Evolutionary conservation across 495 filamentous ascomycete genomes (phyloP).

Genomic region (Aspergillus incahuasiensis): DNA sequence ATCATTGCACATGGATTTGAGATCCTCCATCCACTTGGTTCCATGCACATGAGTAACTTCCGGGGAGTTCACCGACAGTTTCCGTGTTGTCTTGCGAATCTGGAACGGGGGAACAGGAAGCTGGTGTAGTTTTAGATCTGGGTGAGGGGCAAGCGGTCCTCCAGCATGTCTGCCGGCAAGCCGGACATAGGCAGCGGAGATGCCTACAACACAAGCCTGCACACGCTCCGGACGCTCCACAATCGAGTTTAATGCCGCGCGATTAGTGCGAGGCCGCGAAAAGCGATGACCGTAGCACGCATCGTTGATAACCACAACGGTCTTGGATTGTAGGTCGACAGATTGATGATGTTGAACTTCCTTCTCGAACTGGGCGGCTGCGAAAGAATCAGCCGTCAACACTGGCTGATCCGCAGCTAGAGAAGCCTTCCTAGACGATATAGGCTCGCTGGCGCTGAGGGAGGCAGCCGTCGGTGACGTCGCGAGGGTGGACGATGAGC

Average conservation of each 20-base stretch:
- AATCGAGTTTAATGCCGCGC: conserved; percentile 62
- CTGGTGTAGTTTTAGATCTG: conserved; percentile 41
- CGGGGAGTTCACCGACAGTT: conserved; percentile 58
- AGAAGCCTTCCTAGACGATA: conserved; percentile 21
- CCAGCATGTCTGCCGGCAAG: conserved; percentile 77
- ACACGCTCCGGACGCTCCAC: conserved; percentile 92
- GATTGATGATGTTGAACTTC: conserved; percentile 63
- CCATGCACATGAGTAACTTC: conserved; percentile 83
- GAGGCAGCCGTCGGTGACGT: conserved; percentile 32
- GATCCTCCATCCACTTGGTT: conserved; percentile 82
- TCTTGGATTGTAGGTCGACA: conserved; percentile 52
- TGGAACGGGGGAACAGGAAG: conserved; percentile 69
- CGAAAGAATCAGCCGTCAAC: conserved; percentile 63
- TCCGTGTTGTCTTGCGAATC: conserved; percentile 68
- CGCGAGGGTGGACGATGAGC: conserved; percentile 44
- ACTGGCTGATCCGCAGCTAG: conserved; percentile 26
- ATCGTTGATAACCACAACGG: conserved; percentile 82
- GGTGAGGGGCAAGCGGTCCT: conserved; percentile 61
- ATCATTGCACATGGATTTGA: conserved; percentile 74
- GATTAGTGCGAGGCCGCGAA: conserved; percentile 70
- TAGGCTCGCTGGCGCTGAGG: conserved; percentile 11
- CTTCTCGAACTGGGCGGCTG: conserved; percentile 61
- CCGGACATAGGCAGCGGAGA: conserved; percentile 83
- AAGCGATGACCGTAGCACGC: conserved; percentile 90
- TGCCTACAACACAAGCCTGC: conserved; percentile 73